Conservation (phyloP, 495 filamentous ascomycete genomes). For the Aspergillus wentii region DNA sequence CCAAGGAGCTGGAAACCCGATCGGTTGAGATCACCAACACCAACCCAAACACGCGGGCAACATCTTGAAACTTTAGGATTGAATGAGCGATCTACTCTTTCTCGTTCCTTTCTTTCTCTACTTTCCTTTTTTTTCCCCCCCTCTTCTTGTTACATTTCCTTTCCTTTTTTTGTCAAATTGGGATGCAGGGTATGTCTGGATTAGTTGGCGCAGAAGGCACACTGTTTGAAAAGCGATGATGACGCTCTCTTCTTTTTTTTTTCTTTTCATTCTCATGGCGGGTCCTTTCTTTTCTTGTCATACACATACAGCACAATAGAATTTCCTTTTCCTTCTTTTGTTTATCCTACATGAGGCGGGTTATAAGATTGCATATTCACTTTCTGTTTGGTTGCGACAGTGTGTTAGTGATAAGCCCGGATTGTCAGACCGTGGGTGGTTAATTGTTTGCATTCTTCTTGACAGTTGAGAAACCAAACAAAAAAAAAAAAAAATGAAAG, state of each 20-base stretch:
- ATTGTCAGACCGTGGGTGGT: too few relatives aligned
- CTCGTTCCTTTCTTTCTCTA: neutral
- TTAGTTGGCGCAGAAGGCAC: slow-evolving; percentile 3
- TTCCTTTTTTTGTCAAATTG: too few relatives aligned
- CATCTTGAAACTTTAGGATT: slow-evolving; percentile 20
- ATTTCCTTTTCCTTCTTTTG: slow-evolving; percentile 1
- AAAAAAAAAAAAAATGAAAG: too few relatives aligned
- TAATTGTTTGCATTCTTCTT: too few relatives aligned
- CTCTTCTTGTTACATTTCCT: neutral
- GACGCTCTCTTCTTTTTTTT: slow-evolving; percentile 1
- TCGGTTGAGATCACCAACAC: slow-evolving; percentile 32
- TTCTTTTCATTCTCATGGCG: neutral
- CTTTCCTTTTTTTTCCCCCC: slow-evolving; percentile 2
- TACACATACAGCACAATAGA: neutral
- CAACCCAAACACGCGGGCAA: slow-evolving; percentile 20
- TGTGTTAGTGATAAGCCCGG: too few relatives aligned
- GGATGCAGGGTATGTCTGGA: too few relatives aligned
- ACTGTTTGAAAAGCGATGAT: slow-evolving; percentile 9
- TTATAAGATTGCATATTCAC: too few relatives aligned
- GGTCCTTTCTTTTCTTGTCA: neutral
- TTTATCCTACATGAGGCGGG: too few relatives aligned
- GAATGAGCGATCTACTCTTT: neutral
- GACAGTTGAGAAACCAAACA: too few relatives aligned
- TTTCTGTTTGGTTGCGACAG: too few relatives aligned
- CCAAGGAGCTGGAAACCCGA: slow-evolving; percentile 36